Evolutionary conservation across 1,139 yeast species (phyloP).

Genomic region (Hyphopichia fennica): DNA sequence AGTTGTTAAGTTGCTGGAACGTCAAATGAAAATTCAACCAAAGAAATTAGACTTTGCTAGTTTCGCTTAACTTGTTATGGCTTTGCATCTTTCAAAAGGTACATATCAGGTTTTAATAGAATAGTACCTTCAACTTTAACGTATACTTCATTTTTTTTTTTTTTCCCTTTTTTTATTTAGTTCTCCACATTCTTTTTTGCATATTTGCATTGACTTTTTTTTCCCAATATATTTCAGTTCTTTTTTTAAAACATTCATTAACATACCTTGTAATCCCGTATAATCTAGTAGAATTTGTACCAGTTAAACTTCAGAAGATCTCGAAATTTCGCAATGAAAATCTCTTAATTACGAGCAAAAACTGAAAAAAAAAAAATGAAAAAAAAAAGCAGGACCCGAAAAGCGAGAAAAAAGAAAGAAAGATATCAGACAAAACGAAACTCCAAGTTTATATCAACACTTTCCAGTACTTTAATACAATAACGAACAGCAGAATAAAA

Average conservation of each 20-base stretch:
- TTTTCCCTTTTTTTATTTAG: background rate
- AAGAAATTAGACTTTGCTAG: conserved; percentile 26
- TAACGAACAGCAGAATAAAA: conserved; percentile 1
- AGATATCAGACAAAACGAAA: background rate
- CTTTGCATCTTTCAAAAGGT: background rate
- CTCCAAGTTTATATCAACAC: background rate
- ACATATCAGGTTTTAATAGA: background rate
- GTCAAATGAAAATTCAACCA: conserved; percentile 40
- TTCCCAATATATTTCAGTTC: background rate
- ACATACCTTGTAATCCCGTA: too few species aligned
- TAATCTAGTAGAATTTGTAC: too few species aligned
- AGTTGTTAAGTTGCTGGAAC: conserved; percentile 31
- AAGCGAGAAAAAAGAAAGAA: too few species aligned
- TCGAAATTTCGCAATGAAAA: too few species aligned
- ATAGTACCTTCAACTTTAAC: background rate
- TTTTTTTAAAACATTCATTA: too few species aligned
- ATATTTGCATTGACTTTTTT: too few species aligned
- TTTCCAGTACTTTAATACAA: background rate
- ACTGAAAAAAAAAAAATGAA: too few species aligned
- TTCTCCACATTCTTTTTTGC: background rate
- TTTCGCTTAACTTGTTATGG: background rate
- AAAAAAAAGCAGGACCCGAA: too few species aligned
- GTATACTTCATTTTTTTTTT: background rate
- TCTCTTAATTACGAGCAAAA: too few species aligned
- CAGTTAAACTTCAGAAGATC: too few species aligned